Evolutionary conservation across 345 rosid genomes (phyloP), one percentile per base, ranked within the genome.

Genomic region (Salix viminalis): DNA sequence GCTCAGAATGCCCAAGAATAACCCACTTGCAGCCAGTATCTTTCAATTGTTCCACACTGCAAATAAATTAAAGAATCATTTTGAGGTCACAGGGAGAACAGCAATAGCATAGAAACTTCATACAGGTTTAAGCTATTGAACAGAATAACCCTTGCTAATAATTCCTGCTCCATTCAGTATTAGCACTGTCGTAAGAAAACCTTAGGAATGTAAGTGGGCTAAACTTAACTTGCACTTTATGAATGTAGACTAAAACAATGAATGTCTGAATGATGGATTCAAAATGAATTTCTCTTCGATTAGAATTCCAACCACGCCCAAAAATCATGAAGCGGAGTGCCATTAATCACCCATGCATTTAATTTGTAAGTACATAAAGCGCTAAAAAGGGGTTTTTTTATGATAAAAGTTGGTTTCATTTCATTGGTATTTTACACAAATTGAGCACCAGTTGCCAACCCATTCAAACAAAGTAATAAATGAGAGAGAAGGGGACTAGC

Each of bases 1-100:
- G 88, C 77, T 96, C 99, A 21, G 98, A 96, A 84, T 96, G 99
- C 71, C 99, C 99, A 73, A 92, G 95, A 85, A 96, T 87, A 73
- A 90, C 99, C 99, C 98, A 93, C 84, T 92, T 91, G 90, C 97
- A 92, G 76, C 98, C 99, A 42, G 87, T 72, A 81, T 96, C 98
- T 84, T 88, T 94, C 79, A 96, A 70, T 81, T 96, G 99, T 79
- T 96, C 99, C 82, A 88, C 98, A 61, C 99, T 96, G 77, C 67
- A 85, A 71, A 60, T 18, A 71, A 76, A 60, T 68, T 19, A 48
- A 46, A 36, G 69, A 54, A 36, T 34, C 28, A 71, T 8, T 52
- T 50, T 24, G 44, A 69, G 62, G 46, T n/a, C n/a, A 73, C n/a
- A 12, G 7, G 21, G 19, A 77, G 34, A 64, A 46, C 39, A 30